These are phyloP conservation scores for Cyberlindnera amylophila DNA, from an alignment of 805 yeast genomes.

Conservation along the genomic window DNA sequence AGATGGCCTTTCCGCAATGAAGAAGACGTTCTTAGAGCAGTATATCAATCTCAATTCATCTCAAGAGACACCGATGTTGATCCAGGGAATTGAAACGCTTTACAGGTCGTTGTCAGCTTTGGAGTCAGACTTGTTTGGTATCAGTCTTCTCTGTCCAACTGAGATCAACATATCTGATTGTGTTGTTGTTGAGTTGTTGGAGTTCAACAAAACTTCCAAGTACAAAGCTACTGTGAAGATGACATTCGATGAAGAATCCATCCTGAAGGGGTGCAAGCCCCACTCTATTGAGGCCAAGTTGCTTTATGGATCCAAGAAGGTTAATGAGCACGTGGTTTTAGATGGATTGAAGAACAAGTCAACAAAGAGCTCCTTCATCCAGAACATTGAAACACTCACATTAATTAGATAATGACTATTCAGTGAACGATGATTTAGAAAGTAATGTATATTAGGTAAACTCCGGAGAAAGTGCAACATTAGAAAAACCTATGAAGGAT, in stretches of 20 bases:
- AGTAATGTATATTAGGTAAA: too few species aligned
- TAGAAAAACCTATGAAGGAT: too few species aligned
- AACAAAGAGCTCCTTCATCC: slow-evolving; percentile 2
- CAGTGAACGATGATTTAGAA: not conserved
- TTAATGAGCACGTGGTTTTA: slow-evolving; percentile 10
- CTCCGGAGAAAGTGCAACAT: too few species aligned
- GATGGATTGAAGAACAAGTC: slow-evolving; percentile 13
- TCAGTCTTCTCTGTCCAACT: slow-evolving; percentile 18
- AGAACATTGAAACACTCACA: slow-evolving; percentile 4
- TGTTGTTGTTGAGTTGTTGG: slow-evolving; percentile 13
- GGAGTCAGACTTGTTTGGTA: slow-evolving; percentile 17
- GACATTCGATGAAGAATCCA: slow-evolving; percentile 10
- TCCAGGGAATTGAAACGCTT: slow-evolving; percentile 8
- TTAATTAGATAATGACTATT: not conserved
- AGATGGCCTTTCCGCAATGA: slow-evolving; percentile 5
- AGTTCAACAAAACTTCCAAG: slow-evolving; percentile 17
- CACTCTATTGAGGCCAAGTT: slow-evolving; percentile 3
- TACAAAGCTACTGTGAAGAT: slow-evolving; percentile 18
- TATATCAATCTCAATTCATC: slow-evolving; percentile 4
- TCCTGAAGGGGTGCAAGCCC: slow-evolving; percentile 8
- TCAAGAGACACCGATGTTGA: slow-evolving; percentile 2
- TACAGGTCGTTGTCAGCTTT: slow-evolving; percentile 5
- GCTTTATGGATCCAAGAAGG: slow-evolving; percentile 16
- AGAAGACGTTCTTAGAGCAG: slow-evolving; percentile 9
- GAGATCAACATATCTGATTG: slow-evolving; percentile 6